Evolutionary conservation across 352 stramenopile species (phyloP).

Genomic region (Globisporangium spinosum): DNA sequence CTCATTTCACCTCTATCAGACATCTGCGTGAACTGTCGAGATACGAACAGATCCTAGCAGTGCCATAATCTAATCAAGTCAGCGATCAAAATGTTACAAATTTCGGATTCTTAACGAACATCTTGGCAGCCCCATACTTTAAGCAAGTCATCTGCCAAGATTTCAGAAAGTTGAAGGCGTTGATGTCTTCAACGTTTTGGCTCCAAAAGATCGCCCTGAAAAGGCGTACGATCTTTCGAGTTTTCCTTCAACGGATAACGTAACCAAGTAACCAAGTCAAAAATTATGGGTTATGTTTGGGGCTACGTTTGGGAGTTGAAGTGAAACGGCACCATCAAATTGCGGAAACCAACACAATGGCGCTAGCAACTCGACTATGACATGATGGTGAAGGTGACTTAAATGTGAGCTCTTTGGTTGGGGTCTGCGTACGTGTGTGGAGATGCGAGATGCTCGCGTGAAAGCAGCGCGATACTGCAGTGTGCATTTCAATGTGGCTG

Average conservation of each 20-base stretch:
- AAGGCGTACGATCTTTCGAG: background rate
- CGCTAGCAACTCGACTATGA: background rate
- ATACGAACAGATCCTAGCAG: background rate
- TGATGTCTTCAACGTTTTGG: background rate
- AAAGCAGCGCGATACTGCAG: background rate
- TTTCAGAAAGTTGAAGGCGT: background rate
- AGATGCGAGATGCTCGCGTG: background rate
- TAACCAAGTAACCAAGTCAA: background rate
- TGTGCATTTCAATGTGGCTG: background rate
- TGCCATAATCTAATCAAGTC: too few species aligned
- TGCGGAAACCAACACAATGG: background rate
- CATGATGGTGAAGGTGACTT: background rate
- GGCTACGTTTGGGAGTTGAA: background rate
- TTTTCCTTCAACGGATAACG: background rate
- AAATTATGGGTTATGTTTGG: background rate
- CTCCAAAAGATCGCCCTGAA: background rate
- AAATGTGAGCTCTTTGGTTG: background rate
- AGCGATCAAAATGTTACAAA: too few species aligned
- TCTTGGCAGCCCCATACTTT: background rate
- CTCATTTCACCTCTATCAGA: background rate
- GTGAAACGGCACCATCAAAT: conserved; percentile 3
- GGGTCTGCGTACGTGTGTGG: background rate
- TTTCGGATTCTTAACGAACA: too few species aligned
- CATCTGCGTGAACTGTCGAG: background rate
- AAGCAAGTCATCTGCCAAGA: background rate